These are phyloP conservation scores for Hirsutella rhossiliensis DNA, from an alignment of 2,329 filamentous ascomycete species.

Conservation along the genomic window DNA sequence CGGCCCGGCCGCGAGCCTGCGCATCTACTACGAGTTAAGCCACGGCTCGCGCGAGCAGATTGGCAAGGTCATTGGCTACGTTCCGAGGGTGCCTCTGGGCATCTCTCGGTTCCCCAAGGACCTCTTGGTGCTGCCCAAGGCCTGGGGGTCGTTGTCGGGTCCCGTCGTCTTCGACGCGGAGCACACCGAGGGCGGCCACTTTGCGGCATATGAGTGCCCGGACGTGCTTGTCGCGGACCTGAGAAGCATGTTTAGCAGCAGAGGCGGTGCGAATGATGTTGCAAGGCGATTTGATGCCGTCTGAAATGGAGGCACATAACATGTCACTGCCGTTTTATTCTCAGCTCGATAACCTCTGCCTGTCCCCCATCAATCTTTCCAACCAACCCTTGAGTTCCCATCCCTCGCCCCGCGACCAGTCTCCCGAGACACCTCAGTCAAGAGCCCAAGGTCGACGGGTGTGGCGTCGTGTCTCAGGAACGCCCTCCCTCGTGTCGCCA, in stretches of 20 bases:
- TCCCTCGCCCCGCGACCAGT: no score
- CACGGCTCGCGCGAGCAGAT: slow-evolving; percentile 20
- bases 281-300: background rate
- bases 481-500: no score
- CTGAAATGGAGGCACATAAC: no score
- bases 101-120: slow-evolving; percentile 47
- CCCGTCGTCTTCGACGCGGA: slow-evolving; percentile 43
- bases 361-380: no score
- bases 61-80: slow-evolving; percentile 10
- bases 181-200: slow-evolving; percentile 44
- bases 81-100: slow-evolving; percentile 27
- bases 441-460: no score
- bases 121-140: slow-evolving; percentile 36
- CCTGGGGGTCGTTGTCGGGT: slow-evolving; percentile 47
- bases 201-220: slow-evolving; percentile 47
- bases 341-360: no score
- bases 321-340: no score
- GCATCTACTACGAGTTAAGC: slow-evolving; percentile 61
- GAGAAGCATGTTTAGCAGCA: slow-evolving; percentile 43
- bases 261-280: slow-evolving; percentile 29
- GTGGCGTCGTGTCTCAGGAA: no score
- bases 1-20: slow-evolving; percentile 52
- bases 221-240: slow-evolving; percentile 40
- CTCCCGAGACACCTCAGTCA: no score
- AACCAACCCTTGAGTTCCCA: background rate